Conservation (phyloP, 2,329 filamentous ascomycete species). For the Neopestalotiopsis clavispora region DNA sequence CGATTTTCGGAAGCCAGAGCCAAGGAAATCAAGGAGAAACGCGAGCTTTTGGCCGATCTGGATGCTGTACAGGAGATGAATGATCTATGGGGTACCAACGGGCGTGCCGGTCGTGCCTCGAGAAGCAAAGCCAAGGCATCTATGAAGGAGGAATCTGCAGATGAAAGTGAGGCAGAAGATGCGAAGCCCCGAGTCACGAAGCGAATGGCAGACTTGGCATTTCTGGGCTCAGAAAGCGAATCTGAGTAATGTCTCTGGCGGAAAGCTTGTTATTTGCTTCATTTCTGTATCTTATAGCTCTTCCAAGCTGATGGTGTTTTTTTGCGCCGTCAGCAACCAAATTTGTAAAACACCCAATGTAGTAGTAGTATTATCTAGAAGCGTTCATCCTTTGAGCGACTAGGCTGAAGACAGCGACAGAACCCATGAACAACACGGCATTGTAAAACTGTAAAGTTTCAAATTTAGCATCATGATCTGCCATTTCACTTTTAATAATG, state of each 20-base stretch:
- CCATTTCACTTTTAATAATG: background rate
- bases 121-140: constrained; percentile 44
- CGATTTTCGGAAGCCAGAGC: constrained; percentile 87
- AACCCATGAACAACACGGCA: constrained; percentile 93
- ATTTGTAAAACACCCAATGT: background rate
- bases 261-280: background rate
- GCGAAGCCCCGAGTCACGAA: constrained; percentile 45
- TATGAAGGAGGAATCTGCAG: constrained; percentile 43
- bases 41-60: constrained; percentile 84
- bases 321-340: background rate
- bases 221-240: constrained; percentile 73
- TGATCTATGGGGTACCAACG: constrained; percentile 71
- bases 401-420: constrained; percentile 91
- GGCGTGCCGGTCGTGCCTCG: constrained; percentile 43
- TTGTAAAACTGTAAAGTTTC: constrained; percentile 93
- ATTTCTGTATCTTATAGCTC: background rate
- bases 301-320: background rate
- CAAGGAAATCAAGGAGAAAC: constrained; percentile 81
- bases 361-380: constrained; percentile 29
- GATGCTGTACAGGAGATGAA: constrained; percentile 85
- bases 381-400: constrained; percentile 85
- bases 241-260: constrained; percentile 48
- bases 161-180: constrained; percentile 39
- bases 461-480: background rate
- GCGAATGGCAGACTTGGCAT: constrained; percentile 61